phyloP scores from a whole-genome alignment of 805 yeast genomes.

The Blastobotrys americana region DNA sequence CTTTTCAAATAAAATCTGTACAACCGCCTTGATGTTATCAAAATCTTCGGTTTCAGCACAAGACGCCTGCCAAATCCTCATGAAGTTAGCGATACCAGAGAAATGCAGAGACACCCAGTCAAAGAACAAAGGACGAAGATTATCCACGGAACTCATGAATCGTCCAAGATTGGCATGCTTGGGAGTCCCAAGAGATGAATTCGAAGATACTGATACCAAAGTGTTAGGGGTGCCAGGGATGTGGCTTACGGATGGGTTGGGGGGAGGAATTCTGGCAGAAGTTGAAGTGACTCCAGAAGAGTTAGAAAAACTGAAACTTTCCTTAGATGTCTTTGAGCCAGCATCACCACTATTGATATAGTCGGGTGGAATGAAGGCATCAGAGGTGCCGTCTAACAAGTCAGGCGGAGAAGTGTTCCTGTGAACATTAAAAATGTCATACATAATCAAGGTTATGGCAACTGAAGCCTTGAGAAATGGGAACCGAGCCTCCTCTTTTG shows the following conservation, averaged over 20 bases:
- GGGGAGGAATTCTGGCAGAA: constrained; percentile 5
- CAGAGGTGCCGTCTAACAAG: constrained; percentile 12
- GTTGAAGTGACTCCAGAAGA: not conserved
- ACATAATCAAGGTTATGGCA: constrained; percentile 19
- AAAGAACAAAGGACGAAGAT: constrained; percentile 17
- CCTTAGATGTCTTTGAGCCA: not conserved
- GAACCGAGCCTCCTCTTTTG: constrained; percentile 16
- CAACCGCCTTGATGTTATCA: constrained; percentile 41
- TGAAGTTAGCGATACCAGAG: constrained; percentile 48
- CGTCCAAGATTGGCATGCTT: constrained; percentile 7
- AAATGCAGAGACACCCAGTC: constrained; percentile 51
- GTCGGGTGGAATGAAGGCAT: constrained; percentile 15
- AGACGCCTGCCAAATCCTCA: constrained; percentile 60
- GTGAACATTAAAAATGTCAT: constrained; percentile 13
- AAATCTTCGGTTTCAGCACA: constrained; percentile 48
- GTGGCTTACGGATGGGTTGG: not conserved
- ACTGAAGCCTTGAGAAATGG: constrained; percentile 21
- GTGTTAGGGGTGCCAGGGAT: not conserved
- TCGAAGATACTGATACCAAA: not conserved
- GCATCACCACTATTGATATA: constrained; percentile 9
- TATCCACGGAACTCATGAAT: constrained; percentile 15
- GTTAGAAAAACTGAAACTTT: constrained; percentile 2
- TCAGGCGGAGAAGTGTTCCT: constrained; percentile 2
- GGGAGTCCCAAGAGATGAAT: not conserved
- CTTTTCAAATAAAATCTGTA: constrained; percentile 32